A percentile compares a stretch with the other conserved stretches of the same genome.
Conservation (phyloP, 2,329 filamentous ascomycete species). For the Piedraia hortae region DNA sequence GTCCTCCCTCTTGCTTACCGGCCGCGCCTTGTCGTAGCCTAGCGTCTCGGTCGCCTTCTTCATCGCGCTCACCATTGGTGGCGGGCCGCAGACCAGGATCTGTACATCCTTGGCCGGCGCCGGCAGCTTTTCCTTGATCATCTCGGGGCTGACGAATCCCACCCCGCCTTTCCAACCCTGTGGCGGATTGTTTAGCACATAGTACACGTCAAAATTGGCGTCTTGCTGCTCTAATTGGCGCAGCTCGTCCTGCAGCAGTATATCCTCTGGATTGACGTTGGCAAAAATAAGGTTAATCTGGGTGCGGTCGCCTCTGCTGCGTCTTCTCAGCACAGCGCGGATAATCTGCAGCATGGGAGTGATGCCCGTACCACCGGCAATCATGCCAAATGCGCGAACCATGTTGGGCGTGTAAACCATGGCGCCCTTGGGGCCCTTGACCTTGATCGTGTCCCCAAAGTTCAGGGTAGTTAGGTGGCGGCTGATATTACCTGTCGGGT, state of each 20-base stretch:
- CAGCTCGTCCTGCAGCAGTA: constrained; percentile 75
- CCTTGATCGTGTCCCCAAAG: constrained; percentile 66
- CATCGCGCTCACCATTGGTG: constrained; percentile 86
- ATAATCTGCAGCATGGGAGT: constrained; percentile 96
- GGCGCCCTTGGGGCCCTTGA: constrained; percentile 83
- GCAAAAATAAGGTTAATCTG: constrained; percentile 89
- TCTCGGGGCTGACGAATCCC: constrained; percentile 82
- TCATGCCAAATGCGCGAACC: constrained; percentile 90
- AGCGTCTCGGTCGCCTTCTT: constrained; percentile 84
- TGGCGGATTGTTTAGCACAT: constrained; percentile 87
- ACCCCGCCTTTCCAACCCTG: constrained; percentile 77
- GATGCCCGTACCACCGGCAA: constrained; percentile 89
- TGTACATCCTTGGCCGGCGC: constrained; percentile 69
- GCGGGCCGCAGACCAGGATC: constrained; percentile 79
- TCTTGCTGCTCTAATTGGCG: constrained; percentile 56
- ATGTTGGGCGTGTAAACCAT: constrained; percentile 96
- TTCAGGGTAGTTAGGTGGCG: constrained; percentile 63
- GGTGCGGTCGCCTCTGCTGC: constrained; percentile 36
- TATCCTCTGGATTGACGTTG: constrained; percentile 81
- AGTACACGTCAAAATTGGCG: constrained; percentile 60
- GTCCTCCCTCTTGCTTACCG: constrained; percentile 92
- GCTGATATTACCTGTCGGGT: constrained; percentile 92
- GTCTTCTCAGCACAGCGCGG: constrained; percentile 39
- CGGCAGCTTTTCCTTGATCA: constrained; percentile 73
- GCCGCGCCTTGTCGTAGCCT: constrained; percentile 73